Conservation (phyloP, 2,329 filamentous ascomycete genomes). For the Escovopsis sp. region DNA sequence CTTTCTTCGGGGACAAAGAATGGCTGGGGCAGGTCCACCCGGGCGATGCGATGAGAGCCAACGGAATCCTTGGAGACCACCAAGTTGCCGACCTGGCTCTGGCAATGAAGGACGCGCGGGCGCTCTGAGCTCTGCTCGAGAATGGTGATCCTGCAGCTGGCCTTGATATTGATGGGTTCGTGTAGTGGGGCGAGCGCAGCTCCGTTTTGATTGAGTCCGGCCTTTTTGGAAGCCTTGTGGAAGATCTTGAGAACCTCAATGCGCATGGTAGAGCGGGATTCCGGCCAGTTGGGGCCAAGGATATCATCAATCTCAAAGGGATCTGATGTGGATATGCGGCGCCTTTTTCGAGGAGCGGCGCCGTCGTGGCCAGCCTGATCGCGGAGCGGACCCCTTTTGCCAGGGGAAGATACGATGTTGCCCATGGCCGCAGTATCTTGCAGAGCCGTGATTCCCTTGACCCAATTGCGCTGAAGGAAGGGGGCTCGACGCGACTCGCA, state of each 20-base stretch:
- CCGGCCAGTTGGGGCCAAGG: conserved; percentile 15
- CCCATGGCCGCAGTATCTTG: conserved; percentile 28
- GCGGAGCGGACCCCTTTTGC: conserved; percentile 16
- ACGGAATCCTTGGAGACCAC: conserved; percentile 33
- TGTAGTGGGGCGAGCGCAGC: conserved; percentile 12
- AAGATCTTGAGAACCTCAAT: conserved; percentile 39
- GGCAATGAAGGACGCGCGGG: conserved; percentile 33
- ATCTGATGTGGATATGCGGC: conserved; percentile 29
- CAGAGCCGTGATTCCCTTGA: conserved; percentile 29
- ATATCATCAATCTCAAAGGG: conserved; percentile 18
- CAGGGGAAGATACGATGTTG: conserved; percentile 24
- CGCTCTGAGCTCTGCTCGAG: conserved; percentile 20
- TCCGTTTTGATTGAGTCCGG: conserved; percentile 14
- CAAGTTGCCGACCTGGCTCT: conserved; percentile 39
- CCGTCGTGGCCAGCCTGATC: conserved; percentile 21
- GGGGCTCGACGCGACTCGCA: conserved; percentile 34
- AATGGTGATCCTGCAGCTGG: conserved; percentile 24
- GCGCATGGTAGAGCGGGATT: conserved; percentile 28
- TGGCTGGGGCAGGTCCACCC: conserved; percentile 32
- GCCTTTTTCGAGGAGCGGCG: conserved; percentile 32
- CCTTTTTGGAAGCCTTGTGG: conserved; percentile 31
- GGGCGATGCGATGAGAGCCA: conserved; percentile 30
- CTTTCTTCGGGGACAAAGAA: conserved; percentile 39
- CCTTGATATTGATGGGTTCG: conserved; percentile 18
- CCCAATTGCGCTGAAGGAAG: conserved; percentile 41